A percentile compares a stretch with the other conserved stretches of the same genome.
Conservation (phyloP, 176 grass and related monocot species). For the Musa schizocarpa region DNA sequence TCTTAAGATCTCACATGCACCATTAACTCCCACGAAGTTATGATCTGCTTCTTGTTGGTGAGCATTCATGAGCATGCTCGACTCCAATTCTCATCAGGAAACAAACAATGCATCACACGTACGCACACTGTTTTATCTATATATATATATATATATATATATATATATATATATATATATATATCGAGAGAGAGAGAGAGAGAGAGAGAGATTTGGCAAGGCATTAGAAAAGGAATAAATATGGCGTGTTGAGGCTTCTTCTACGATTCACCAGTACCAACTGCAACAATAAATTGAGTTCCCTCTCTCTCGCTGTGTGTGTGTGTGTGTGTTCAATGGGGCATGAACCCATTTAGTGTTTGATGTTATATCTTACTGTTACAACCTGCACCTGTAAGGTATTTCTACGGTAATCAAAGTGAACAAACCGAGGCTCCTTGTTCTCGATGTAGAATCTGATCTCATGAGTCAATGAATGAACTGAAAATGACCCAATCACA, state of each 20-base stretch:
- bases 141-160: background rate
- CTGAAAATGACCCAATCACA: no score
- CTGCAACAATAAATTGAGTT: conserved; percentile 37
- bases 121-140: background rate
- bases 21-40: conserved; percentile 46
- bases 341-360: conserved; percentile 44
- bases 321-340: conserved; percentile 23
- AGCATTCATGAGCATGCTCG: conserved; percentile 13
- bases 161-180: background rate
- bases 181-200: background rate
- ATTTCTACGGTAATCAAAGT: no score
- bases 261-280: conserved; percentile 22
- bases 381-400: no score
- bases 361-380: conserved; percentile 6
- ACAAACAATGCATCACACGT: background rate
- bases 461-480: no score
- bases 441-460: no score
- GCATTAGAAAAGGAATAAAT: conserved; percentile 30
- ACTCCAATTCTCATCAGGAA: conserved; percentile 13
- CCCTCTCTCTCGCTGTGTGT: conserved; percentile 10
- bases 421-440: no score
- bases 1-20: conserved; percentile 33
- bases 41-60: conserved; percentile 35
- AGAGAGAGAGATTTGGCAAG: background rate
- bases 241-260: conserved; percentile 28